Percentiles rank a stretch among this genome's conserved stretches.
Evolutionary conservation across 768 basidiomycete species (phyloP).

Genomic region (Tulasnella sp.): DNA sequence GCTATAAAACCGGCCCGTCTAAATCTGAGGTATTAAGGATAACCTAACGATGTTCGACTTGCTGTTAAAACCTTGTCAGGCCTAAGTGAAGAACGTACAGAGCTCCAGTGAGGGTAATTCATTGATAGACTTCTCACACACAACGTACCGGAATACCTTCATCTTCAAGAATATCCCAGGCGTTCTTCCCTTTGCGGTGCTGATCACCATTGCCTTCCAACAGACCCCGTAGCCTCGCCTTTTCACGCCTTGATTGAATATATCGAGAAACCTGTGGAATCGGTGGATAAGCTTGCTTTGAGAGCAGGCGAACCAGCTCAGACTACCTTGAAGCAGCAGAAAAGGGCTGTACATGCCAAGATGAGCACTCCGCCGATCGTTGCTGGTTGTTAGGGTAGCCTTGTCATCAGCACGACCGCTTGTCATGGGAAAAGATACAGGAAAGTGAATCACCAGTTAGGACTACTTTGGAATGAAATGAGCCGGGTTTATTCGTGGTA

Average conservation of each 20-base stretch:
- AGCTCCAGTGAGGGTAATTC: background rate
- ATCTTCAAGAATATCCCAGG: constrained; percentile 20
- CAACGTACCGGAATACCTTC: constrained; percentile 24
- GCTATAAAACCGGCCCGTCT: background rate
- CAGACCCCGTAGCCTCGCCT: constrained; percentile 1
- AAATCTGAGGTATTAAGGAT: background rate
- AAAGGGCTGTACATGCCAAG: constrained; percentile 11
- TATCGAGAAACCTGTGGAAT: constrained; percentile 14
- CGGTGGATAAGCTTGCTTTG: background rate
- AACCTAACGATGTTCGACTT: background rate
- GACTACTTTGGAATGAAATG: constrained; percentile 21
- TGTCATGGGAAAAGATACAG: background rate
- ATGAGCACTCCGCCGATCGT: constrained; percentile 23
- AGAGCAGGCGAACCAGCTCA: background rate
- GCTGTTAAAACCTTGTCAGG: background rate
- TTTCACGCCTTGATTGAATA: constrained; percentile 11
- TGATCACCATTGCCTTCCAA: constrained; percentile 12
- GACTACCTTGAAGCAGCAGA: constrained; percentile 15
- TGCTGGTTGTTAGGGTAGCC: background rate
- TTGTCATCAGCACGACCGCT: background rate
- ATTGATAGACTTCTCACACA: background rate
- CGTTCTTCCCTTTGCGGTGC: constrained; percentile 22
- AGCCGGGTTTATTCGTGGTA: constrained; percentile 3
- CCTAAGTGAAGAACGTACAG: background rate
- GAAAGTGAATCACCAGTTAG: background rate